A percentile compares a stretch with the other conserved stretches of the same genome.
phyloP scores from a whole-genome alignment of 1,139 yeast species.

The Zygoascus sp. region DNA sequence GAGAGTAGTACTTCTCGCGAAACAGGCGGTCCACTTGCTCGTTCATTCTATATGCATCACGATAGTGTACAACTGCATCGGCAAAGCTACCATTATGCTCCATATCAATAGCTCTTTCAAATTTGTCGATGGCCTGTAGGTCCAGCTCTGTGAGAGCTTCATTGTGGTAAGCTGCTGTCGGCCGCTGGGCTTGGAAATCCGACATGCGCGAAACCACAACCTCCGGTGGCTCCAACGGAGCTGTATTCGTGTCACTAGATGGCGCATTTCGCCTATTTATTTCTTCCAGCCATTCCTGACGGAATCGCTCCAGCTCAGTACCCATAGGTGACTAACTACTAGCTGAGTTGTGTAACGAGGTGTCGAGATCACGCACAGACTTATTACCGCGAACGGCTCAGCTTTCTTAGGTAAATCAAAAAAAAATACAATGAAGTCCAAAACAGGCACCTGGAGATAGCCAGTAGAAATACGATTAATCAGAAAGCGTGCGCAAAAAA shows the following conservation, averaged over 20 bases:
- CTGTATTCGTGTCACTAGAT: not conserved
- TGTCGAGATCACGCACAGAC: too few species aligned
- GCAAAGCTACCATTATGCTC: constrained; percentile 72
- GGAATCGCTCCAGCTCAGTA: constrained; percentile 20
- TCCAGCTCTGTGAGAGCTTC: constrained; percentile 19
- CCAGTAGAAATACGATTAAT: not conserved
- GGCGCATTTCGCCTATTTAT: constrained; percentile 9
- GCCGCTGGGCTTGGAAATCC: constrained; percentile 19
- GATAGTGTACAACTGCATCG: constrained; percentile 71
- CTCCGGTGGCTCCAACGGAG: constrained; percentile 1
- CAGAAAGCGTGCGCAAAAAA: not conserved
- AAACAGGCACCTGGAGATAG: too few species aligned
- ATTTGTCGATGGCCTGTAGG: constrained; percentile 51
- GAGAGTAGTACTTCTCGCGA: constrained; percentile 44
- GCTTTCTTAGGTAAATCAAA: too few species aligned
- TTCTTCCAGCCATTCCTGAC: constrained; percentile 20
- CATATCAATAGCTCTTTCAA: constrained; percentile 66
- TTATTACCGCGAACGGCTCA: too few species aligned
- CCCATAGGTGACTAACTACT: not conserved
- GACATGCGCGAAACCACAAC: constrained; percentile 5
- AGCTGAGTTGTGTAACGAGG: too few species aligned
- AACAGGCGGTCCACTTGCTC: constrained; percentile 67
- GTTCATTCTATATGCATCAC: constrained; percentile 57
- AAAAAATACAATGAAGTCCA: too few species aligned
- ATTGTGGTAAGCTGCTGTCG: constrained; percentile 19